These are phyloP conservation scores for Lentinula detonsa DNA, from an alignment of 768 basidiomycete species.

Conservation along the genomic window DNA sequence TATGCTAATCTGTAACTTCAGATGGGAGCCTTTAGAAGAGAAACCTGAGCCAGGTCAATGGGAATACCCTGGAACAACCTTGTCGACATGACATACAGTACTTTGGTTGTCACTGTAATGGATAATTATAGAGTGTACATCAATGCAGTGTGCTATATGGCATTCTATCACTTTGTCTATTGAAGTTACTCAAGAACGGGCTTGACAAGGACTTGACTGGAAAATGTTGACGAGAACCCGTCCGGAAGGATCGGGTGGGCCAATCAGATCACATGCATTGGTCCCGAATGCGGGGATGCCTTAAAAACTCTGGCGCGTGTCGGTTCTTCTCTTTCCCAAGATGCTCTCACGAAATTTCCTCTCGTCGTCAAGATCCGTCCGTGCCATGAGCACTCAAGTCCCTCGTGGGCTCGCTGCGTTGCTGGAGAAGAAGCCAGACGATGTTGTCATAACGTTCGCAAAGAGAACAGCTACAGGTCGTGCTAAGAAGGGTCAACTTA, in stretches of 20 bases:
- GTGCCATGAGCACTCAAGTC: slow-evolving; percentile 29
- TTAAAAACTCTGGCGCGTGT: neutral
- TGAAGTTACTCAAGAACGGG: neutral
- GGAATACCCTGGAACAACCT: slow-evolving; percentile 65
- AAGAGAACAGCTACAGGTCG: slow-evolving; percentile 85
- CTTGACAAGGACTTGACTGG: neutral
- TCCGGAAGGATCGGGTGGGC: neutral
- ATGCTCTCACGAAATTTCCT: slow-evolving; percentile 3
- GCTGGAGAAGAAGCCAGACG: slow-evolving; percentile 67
- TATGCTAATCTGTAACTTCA: slow-evolving; percentile 21
- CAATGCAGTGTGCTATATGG: neutral
- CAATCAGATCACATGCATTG: neutral
- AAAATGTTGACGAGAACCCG: neutral
- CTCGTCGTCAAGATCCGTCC: neutral
- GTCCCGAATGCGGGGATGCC: neutral
- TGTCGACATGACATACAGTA: slow-evolving; percentile 28
- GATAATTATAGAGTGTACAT: neutral
- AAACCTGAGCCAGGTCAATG: slow-evolving; percentile 81
- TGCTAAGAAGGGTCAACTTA: slow-evolving; percentile 89
- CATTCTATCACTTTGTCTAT: neutral
- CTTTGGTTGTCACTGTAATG: neutral
- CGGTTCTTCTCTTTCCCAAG: neutral
- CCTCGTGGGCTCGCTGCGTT: slow-evolving; percentile 47
- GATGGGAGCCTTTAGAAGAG: slow-evolving; percentile 88
- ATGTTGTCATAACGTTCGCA: slow-evolving; percentile 88